A percentile compares a stretch with the other conserved stretches of the same genome.
These are phyloP conservation scores for Sanghuangporus baumii DNA, from an alignment of 1,284 basidiomycete species.

Conservation along the genomic window DNA sequence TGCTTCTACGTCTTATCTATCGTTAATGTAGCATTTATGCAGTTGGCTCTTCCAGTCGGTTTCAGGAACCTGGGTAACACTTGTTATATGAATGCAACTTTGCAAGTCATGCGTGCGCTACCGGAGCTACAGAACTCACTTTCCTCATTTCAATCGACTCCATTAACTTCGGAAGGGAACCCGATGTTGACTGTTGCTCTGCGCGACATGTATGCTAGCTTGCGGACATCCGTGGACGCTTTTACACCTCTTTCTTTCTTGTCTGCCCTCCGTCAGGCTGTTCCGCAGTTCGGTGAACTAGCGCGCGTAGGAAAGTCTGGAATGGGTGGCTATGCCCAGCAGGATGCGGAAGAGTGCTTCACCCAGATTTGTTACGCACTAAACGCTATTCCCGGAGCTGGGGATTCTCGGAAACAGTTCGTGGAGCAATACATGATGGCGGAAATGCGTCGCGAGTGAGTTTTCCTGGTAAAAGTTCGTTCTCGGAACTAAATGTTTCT, in stretches of 20 bases:
- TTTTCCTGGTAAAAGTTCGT: conserved; percentile 14
- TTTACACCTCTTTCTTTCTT: conserved; percentile 77
- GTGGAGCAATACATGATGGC: conserved; percentile 85
- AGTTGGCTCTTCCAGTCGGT: conserved; percentile 66
- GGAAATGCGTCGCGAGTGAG: conserved; percentile 78
- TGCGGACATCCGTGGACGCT: conserved; percentile 73
- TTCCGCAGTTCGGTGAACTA: conserved; percentile 90
- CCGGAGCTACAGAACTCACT: conserved; percentile 81
- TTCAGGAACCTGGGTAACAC: conserved; percentile 80
- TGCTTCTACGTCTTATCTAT: neutral
- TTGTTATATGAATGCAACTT: conserved; percentile 94
- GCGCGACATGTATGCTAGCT: conserved; percentile 66
- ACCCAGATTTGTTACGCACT: conserved; percentile 79
- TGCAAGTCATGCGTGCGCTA: conserved; percentile 88
- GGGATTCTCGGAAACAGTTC: conserved; percentile 39
- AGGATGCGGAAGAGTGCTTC: conserved; percentile 98
- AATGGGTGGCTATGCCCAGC: conserved; percentile 72
- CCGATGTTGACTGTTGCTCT: conserved; percentile 41
- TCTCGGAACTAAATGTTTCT: conserved; percentile 11
- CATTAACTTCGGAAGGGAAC: conserved; percentile 17
- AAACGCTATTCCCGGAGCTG: conserved; percentile 47
- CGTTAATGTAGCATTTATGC: conserved; percentile 6
- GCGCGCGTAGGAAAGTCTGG: conserved; percentile 39
- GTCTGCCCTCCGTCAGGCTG: conserved; percentile 64
- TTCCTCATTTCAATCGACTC: conserved; percentile 38